phyloP scores from a whole-genome alignment of 352 stramenopile genomes.

The Pythium utonaiense region DNA sequence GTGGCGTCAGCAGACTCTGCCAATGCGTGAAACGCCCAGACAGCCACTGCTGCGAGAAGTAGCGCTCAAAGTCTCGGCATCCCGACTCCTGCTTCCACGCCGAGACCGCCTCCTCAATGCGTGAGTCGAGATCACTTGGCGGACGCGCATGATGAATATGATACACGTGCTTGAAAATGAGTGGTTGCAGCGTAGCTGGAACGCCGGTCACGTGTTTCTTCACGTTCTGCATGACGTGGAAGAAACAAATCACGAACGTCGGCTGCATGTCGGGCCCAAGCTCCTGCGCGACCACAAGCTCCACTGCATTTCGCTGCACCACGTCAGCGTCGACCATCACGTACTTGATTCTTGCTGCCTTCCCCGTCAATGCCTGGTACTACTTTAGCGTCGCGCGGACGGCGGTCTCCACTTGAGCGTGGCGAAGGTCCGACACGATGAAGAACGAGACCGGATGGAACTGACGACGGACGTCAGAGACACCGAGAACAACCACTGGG shows the following conservation, averaged over 20 bases:
- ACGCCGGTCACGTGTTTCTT: neutral
- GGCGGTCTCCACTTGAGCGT: neutral
- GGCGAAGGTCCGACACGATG: conserved; percentile 5
- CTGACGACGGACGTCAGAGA: conserved; percentile 6
- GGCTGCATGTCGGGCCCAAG: neutral
- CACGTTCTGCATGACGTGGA: conserved; percentile 13
- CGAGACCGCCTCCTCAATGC: neutral
- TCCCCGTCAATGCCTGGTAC: neutral
- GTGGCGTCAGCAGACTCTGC: neutral
- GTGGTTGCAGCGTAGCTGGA: neutral
- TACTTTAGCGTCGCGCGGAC: neutral
- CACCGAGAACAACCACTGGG: conserved; percentile 2
- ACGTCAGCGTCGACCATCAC: neutral
- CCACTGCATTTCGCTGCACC: neutral
- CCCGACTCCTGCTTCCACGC: neutral
- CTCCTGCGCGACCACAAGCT: neutral
- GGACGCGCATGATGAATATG: neutral
- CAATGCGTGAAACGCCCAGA: neutral
- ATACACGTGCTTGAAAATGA: neutral
- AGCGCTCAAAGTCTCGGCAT: neutral
- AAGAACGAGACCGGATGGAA: conserved; percentile 9
- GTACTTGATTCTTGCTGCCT: neutral
- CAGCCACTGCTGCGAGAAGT: neutral
- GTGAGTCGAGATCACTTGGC: neutral
- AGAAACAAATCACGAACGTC: neutral